These are phyloP conservation scores for Globisporangium middletonii DNA, from an alignment of 352 stramenopile species.

Conservation along the genomic window DNA sequence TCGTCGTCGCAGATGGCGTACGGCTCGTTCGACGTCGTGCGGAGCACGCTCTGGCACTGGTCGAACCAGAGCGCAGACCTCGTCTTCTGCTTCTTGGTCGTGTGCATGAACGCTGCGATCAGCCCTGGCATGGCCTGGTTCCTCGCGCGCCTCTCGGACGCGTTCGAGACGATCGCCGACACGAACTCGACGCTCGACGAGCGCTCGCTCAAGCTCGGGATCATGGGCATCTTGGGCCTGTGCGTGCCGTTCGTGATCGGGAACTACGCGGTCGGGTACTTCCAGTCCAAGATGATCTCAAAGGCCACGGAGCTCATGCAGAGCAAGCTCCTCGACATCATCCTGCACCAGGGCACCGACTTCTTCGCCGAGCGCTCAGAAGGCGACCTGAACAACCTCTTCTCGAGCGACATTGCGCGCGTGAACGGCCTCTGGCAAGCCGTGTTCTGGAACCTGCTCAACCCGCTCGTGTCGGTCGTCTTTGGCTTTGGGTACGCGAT, in stretches of 20 bases:
- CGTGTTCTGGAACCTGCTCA: conserved; percentile 86
- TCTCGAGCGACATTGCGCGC: conserved; percentile 80
- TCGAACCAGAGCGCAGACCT: conserved; percentile 75
- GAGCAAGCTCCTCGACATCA: conserved; percentile 65
- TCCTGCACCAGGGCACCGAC: conserved; percentile 67
- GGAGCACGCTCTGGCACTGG: conserved; percentile 79
- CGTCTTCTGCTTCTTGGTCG: conserved; percentile 70
- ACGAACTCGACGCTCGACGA: conserved; percentile 28
- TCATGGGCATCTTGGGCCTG: conserved; percentile 66
- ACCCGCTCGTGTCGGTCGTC: conserved; percentile 69
- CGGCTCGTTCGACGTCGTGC: conserved; percentile 68
- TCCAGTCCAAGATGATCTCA: conserved; percentile 89
- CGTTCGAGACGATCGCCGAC: conserved; percentile 46
- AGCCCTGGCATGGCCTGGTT: conserved; percentile 77
- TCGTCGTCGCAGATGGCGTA: conserved; percentile 69
- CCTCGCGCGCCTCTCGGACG: conserved; percentile 61
- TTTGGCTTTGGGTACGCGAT: conserved; percentile 83
- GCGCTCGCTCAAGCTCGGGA: conserved; percentile 51
- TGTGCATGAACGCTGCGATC: conserved; percentile 80
- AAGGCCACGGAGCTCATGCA: conserved; percentile 82
- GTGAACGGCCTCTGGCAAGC: conserved; percentile 84
- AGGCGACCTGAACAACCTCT: conserved; percentile 86
- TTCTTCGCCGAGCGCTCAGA: conserved; percentile 85
- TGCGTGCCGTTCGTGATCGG: conserved; percentile 82
- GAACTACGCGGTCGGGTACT: conserved; percentile 84